Evolutionary conservation across 1,284 basidiomycete genomes (phyloP).

Genomic region (Ceratobasidium sp.): DNA sequence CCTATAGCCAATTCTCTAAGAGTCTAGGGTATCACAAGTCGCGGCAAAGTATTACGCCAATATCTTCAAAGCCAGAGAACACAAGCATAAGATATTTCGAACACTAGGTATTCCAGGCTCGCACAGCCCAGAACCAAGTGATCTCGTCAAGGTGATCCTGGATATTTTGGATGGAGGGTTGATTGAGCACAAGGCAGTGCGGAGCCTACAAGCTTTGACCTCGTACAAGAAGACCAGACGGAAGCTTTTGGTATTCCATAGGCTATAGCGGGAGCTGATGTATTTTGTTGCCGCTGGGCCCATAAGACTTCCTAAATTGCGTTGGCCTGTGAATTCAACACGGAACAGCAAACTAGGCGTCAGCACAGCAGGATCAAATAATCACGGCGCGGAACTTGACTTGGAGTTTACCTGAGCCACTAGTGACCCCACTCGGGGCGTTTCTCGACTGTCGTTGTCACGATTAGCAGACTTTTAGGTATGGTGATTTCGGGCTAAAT

Average conservation of each 20-base stretch:
- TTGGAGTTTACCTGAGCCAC: neutral
- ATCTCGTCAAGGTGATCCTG: neutral
- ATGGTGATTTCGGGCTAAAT: neutral
- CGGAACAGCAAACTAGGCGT: neutral
- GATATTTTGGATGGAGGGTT: neutral
- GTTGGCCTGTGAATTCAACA: neutral
- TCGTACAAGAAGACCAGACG: neutral
- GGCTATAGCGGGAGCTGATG: neutral
- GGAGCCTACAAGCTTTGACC: neutral
- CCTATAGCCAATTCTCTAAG: neutral
- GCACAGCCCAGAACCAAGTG: neutral
- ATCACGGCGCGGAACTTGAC: neutral
- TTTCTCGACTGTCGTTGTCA: neutral
- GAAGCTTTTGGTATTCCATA: neutral
- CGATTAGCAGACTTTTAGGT: neutral
- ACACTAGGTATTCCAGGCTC: neutral
- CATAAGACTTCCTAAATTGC: neutral
- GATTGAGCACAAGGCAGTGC: constrained; percentile 14
- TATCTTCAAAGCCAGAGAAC: neutral
- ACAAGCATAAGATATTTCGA: neutral
- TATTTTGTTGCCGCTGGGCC: neutral
- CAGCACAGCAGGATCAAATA: neutral
- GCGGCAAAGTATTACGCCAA: neutral
- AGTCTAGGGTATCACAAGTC: neutral
- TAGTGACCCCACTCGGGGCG: neutral